Evolutionary conservation across 768 basidiomycete genomes (phyloP), one percentile per base, ranked within the genome.

Genomic region (Termitomyces heimii): DNA sequence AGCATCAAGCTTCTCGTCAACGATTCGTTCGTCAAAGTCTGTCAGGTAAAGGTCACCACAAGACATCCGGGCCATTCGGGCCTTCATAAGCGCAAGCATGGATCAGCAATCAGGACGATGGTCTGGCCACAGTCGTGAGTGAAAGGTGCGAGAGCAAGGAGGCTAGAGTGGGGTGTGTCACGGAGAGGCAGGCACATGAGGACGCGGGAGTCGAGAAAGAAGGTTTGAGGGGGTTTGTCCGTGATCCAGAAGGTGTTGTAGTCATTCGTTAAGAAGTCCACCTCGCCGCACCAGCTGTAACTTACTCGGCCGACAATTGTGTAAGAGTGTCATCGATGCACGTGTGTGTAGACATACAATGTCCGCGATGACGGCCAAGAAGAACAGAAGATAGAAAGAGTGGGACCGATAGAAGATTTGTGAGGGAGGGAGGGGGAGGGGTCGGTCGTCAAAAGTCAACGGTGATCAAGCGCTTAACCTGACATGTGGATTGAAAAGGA

Each of bases 381-480:
- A 58, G 61, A 50, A 51, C 9, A 28, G 39, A 43, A 40, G 49
- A 47, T 56, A 26, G 43, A 58, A 39, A 55, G 64, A 65, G 60
- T 66, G 60, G 61, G 61, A 62, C 48, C n/a, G 54, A 40, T 55
- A 40, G 54, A 6, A 55, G 16, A 31, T n/a, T n/a, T n/a, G n/a
- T n/a, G n/a, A n/a, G n/a, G n/a, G n/a, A n/a, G n/a, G 48, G 13
- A 24, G 1, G 54, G 42, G 54, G 62, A 14, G 34, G 58, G 63
- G 61, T n/a, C n/a, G n/a, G n/a, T n/a, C n/a, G 62, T 55, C 56
- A n/a, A n/a, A n/a, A n/a, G 60, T 59, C 50, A 52, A 51, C 56
- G 62, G 66, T 77, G 79, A 80, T 81, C 75, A 81, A 70, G 64
- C 77, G 74, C 73, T 48, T 58, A 61, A 66, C 63, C 50, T 58